These are phyloP conservation scores for Neospora caninum DNA, from an alignment of 169 alveolate genomes.

Conservation along the genomic window DNA sequence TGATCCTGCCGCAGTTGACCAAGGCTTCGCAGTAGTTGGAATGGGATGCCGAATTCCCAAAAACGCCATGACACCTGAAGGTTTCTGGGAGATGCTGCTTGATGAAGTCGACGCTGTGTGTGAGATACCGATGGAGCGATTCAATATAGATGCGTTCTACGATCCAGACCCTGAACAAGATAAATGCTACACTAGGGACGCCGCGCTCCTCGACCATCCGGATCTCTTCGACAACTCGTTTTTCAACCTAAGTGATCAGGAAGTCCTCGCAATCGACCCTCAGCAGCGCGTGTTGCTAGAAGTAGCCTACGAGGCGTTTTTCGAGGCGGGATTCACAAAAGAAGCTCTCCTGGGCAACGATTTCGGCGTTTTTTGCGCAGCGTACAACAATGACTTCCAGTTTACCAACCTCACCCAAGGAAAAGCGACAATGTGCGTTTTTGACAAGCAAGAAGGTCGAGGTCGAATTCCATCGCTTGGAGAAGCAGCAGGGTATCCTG, in stretches of 20 bases:
- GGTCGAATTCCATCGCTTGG: slow-evolving; percentile 65
- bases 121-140: slow-evolving; percentile 63
- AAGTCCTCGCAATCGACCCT: slow-evolving; percentile 75
- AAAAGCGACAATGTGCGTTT: slow-evolving; percentile 60
- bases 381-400: slow-evolving; percentile 71
- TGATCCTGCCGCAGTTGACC: not conserved
- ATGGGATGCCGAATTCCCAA: slow-evolving; percentile 64
- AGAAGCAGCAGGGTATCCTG: slow-evolving; percentile 75
- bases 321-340: slow-evolving; percentile 35
- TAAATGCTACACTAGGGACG: slow-evolving; percentile 63
- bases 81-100: slow-evolving; percentile 57
- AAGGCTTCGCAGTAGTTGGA: slow-evolving; percentile 63
- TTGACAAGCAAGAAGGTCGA: slow-evolving; percentile 65
- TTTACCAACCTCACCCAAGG: slow-evolving; percentile 57
- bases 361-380: slow-evolving; percentile 74
- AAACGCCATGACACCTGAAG: slow-evolving; percentile 41
- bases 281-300: slow-evolving; percentile 77
- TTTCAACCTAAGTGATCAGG: slow-evolving; percentile 66
- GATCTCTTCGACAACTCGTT: slow-evolving; percentile 72
- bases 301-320: slow-evolving; percentile 64
- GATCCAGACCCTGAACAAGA: slow-evolving; percentile 61
- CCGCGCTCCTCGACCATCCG: slow-evolving; percentile 69
- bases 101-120: slow-evolving; percentile 54
- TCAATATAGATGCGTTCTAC: slow-evolving; percentile 52
- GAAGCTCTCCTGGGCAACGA: slow-evolving; percentile 44